phyloP scores from a whole-genome alignment of 2,329 filamentous ascomycete species.

The Aphanoascus verrucosus region DNA sequence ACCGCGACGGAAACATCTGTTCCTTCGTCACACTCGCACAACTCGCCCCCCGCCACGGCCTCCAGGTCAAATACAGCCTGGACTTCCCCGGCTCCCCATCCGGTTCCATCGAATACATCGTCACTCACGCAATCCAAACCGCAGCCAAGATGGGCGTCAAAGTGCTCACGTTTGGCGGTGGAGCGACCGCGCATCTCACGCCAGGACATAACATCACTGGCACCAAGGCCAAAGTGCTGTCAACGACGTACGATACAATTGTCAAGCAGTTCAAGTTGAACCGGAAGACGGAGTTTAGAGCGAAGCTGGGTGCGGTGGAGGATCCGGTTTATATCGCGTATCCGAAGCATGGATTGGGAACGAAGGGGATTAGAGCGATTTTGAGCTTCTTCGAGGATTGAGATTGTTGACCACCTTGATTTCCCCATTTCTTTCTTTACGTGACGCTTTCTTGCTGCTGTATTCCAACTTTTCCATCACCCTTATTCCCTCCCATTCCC shows the following conservation, averaged over 20 bases:
- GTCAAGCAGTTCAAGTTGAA: conserved; percentile 72
- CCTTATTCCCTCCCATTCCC: background rate
- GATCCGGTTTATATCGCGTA: conserved; percentile 86
- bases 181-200: conserved; percentile 61
- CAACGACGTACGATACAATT: conserved; percentile 69
- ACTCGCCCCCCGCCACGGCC: conserved; percentile 68
- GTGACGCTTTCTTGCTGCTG: background rate
- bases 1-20: conserved; percentile 58
- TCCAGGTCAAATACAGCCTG: conserved; percentile 93
- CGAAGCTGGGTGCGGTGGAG: conserved; percentile 76
- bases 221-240: conserved; percentile 67
- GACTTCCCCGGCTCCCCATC: conserved; percentile 82
- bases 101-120: conserved; percentile 74
- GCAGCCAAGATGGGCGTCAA: conserved; percentile 49
- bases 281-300: conserved; percentile 77
- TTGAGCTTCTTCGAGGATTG: conserved; percentile 74
- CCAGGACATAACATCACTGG: conserved; percentile 75
- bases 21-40: conserved; percentile 75
- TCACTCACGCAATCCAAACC: conserved; percentile 58
- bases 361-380: conserved; percentile 72
- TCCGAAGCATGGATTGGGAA: conserved; percentile 71
- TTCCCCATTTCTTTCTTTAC: background rate
- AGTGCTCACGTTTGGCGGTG: conserved; percentile 75
- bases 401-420: background rate
- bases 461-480: background rate